These are phyloP conservation scores for Trichoderma cornu-damae DNA, from an alignment of 2,329 filamentous ascomycete species.

Conservation along the genomic window DNA sequence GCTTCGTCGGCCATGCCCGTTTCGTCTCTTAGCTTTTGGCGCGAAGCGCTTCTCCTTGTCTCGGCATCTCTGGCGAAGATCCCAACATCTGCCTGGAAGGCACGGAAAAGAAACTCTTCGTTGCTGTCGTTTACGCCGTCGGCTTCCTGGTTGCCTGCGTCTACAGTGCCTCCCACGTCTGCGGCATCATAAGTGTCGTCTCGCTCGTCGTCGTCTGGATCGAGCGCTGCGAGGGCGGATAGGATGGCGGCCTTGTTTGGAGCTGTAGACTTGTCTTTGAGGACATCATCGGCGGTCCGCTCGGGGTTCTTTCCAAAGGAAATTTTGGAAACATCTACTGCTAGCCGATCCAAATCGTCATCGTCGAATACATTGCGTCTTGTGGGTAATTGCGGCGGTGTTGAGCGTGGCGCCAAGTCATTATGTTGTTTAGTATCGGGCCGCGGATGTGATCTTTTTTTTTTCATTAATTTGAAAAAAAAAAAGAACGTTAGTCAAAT, in stretches of 20 bases:
- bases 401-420: slow-evolving; percentile 54
- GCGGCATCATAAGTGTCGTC: slow-evolving; percentile 94
- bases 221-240: slow-evolving; percentile 81
- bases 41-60: slow-evolving; percentile 59
- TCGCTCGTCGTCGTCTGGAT: slow-evolving; percentile 90
- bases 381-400: slow-evolving; percentile 50
- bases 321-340: slow-evolving; percentile 60
- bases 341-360: slow-evolving; percentile 71
- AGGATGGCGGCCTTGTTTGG: slow-evolving; percentile 81
- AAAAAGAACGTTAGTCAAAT: slow-evolving; percentile 21
- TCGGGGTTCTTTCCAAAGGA: slow-evolving; percentile 70
- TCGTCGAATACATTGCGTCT: slow-evolving; percentile 74
- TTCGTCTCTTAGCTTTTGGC: slow-evolving; percentile 62
- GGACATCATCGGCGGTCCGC: slow-evolving; percentile 65
- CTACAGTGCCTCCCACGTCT: slow-evolving; percentile 86
- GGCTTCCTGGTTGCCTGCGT: slow-evolving; percentile 56
- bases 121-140: slow-evolving; percentile 47
- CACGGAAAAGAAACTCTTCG: slow-evolving; percentile 69
- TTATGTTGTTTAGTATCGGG: slow-evolving; percentile 23
- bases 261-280: slow-evolving; percentile 58
- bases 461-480: too few relatives aligned
- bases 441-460: slow-evolving; percentile 27
- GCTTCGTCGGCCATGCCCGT: slow-evolving; percentile 90
- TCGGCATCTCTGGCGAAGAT: slow-evolving; percentile 67
- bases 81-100: slow-evolving; percentile 60